phyloP scores from a whole-genome alignment of 345 rosid species.

The Gossypium turneri region DNA sequence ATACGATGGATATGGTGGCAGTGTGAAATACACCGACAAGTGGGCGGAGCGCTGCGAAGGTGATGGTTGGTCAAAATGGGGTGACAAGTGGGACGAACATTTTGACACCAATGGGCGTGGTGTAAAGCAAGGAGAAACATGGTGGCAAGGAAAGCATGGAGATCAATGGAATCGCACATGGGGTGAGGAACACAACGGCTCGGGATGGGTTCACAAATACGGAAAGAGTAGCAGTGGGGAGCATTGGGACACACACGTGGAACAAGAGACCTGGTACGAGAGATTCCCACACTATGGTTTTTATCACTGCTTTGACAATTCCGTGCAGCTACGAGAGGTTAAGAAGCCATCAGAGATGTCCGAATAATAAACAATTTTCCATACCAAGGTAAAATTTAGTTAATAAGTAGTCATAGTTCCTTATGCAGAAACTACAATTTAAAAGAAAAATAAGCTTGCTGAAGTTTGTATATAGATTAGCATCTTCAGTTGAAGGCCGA shows the following conservation, averaged over 20 bases:
- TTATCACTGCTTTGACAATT: slow-evolving; percentile 86
- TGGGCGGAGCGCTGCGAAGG: slow-evolving; percentile 92
- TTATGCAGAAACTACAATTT: neutral
- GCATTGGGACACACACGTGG: slow-evolving; percentile 81
- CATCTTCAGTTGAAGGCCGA: neutral
- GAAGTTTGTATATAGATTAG: neutral
- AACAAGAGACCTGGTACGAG: slow-evolving; percentile 92
- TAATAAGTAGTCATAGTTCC: neutral
- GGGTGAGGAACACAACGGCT: slow-evolving; percentile 86
- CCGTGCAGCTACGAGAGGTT: slow-evolving; percentile 76
- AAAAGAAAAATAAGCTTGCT: neutral
- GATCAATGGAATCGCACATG: slow-evolving; percentile 91
- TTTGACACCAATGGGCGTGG: slow-evolving; percentile 66
- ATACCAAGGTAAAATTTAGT: neutral
- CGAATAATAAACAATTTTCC: slow-evolving; percentile 10
- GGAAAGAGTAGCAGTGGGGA: slow-evolving; percentile 96
- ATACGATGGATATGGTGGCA: slow-evolving; percentile 85
- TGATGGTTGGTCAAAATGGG: slow-evolving; percentile 91
- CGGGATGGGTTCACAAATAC: slow-evolving; percentile 95
- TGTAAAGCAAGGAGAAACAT: slow-evolving; percentile 94
- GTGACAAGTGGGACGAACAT: slow-evolving; percentile 98
- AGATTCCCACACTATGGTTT: slow-evolving; percentile 90
- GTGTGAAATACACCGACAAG: slow-evolving; percentile 86
- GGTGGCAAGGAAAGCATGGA: slow-evolving; percentile 91
- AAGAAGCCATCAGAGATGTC: slow-evolving; percentile 53